phyloP scores from a whole-genome alignment of 148 eudicot species.

The Pharnaceum exiguum region DNA sequence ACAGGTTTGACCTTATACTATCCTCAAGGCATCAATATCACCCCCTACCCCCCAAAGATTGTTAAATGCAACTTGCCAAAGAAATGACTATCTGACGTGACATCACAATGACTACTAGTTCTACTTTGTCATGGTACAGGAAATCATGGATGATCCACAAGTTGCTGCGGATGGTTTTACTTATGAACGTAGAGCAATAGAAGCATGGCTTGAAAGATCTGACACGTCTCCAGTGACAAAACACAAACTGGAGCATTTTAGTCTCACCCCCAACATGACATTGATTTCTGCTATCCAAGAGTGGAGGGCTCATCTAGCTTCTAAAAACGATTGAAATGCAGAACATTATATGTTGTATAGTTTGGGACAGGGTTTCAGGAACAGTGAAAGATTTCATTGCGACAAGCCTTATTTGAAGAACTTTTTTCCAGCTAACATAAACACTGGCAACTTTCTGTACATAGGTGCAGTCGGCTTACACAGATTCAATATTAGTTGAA shows the following conservation, averaged over 20 bases:
- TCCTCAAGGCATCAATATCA: too few species aligned
- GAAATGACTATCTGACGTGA: too few species aligned
- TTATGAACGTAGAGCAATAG: slow-evolving; percentile 82
- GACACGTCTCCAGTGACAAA: slow-evolving; percentile 69
- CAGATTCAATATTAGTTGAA: neutral
- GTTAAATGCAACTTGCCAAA: too few species aligned
- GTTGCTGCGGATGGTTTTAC: slow-evolving; percentile 89
- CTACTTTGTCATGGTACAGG: slow-evolving; percentile 33
- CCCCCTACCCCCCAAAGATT: too few species aligned
- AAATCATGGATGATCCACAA: slow-evolving; percentile 77
- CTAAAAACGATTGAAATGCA: slow-evolving; percentile 11
- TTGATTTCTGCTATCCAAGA: slow-evolving; percentile 71
- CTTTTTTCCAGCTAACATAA: neutral
- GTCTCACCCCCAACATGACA: slow-evolving; percentile 64
- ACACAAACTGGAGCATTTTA: slow-evolving; percentile 45
- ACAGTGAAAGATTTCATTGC: too few species aligned
- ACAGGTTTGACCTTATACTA: too few species aligned
- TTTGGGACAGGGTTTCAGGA: neutral
- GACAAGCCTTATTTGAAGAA: neutral
- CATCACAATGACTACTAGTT: too few species aligned
- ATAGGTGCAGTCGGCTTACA: slow-evolving; percentile 3
- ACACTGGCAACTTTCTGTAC: neutral
- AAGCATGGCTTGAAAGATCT: slow-evolving; percentile 63
- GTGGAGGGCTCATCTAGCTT: slow-evolving; percentile 48
- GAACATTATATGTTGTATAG: slow-evolving; percentile 11